Evolutionary conservation across 768 basidiomycete species (phyloP), one percentile per base, ranked within the genome.

Genomic region (Pisolithus tinctorius): DNA sequence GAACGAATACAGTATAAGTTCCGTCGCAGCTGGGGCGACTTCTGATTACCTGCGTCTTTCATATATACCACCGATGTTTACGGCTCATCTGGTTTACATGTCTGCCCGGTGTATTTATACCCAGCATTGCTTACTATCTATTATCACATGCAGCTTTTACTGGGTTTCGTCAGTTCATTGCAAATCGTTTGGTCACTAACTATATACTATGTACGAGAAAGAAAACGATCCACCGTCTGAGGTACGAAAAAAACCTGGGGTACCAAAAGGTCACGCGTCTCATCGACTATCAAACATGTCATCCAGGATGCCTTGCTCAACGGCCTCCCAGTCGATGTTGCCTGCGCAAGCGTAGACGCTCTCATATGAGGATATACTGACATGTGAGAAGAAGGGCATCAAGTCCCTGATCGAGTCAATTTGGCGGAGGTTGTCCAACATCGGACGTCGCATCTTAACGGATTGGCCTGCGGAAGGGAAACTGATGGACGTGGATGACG

Each of bases 281-380:
- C 62, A 86, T 63, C 82, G 77, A 51, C 82, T 82, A 55, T 97
- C 93, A 63, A 98, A 99, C 75, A 98, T 84, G 66, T 98, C 95
- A 45, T 81, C 78, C 68, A 88, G 70, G 43, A 99, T 66, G 5
- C 84, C 82, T 43, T 73, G 75, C 68, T 98, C 95, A 20, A 99
- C 85, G 3, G 83, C 83, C 30, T 83, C 84, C 93, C 91, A 95
- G 63, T 98, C 94, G 17, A 98, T 74, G 50, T 78, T 82, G 0
- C 87, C 85, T 13, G 80, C 81, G 57, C 86, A 86, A 6, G 81
- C 80, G 66, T 97, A 99, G 44, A 95, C 78, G 52, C 86, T 87
- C 70, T 98, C 93, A 63, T 93, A 98, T 9, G 88, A 86, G 4
- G 84, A 75, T 47, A 95, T 82, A 67, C 93, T 95, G 46, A 93